Evolutionary conservation across 2,329 filamentous ascomycete genomes (phyloP), one percentile per base, ranked within the genome.

Genomic region (Aspergillus proliferans): DNA sequence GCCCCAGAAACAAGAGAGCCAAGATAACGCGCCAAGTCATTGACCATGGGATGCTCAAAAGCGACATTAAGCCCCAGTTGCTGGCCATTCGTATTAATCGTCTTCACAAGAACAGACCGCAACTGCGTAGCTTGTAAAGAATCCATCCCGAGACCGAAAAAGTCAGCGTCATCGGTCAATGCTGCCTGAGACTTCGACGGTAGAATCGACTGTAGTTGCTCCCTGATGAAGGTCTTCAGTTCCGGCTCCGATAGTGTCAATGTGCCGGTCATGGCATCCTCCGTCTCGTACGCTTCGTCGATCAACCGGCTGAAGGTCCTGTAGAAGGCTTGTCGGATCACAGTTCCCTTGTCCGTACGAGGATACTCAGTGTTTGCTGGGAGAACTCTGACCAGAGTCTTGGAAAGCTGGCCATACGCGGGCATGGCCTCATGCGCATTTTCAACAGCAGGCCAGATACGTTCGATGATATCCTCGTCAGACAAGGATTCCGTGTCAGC

Each of bases 131-230:
- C 76, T 50, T 81, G 77, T n/a, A 84, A 61, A 24, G 76, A 80
- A 59, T 84, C 82, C 15, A 83, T 69, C 0, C 81, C 81, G 0
- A 74, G 64, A 0, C 71, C 62, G 55, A 84, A 85, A 58, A 85
- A 79, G 58, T 85, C 82, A 1, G 74, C 72, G 24, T 76, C 73
- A 42, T 69, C 63, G 7, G 65, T 51, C 12, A 60, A 30, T 12
- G 46, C 45, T 40, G 40, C 33, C 2, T 22, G 43, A 3, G 61
- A 53, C 22, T 57, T 60, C 6, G 56, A 51, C 0, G 57, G 48
- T 3, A 71, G 39, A 0, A 62, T 52, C 22, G 58, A 52, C 46
- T 42, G 53, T 2, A 72, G 57, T 10, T 67, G 60, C 22, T 58
- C 52, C 3, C 57, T 59, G 21, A 76, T 52, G 38, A 72, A 75